Percentiles rank a stretch among this genome's conserved stretches.
These are phyloP conservation scores for Ophiocordyceps polyrhachis-furcata DNA, from an alignment of 2,329 filamentous ascomycete genomes.

Conservation along the genomic window DNA sequence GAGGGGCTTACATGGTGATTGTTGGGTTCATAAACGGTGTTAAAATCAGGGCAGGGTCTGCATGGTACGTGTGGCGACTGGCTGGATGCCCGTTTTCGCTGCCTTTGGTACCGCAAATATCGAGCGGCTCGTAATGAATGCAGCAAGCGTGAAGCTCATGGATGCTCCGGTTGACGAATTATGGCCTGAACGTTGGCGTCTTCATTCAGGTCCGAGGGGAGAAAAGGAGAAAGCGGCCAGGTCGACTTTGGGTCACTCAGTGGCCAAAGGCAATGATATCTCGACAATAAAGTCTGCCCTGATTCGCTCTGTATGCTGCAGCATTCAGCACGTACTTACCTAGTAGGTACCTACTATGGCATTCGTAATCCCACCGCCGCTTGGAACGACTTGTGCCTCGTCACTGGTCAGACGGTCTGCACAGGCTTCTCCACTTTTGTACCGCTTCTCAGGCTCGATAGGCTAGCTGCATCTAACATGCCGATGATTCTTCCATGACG, in stretches of 20 bases:
- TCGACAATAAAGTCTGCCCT: too few species aligned
- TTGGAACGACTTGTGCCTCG: too few species aligned
- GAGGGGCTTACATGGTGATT: slow-evolving; percentile 10
- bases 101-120: slow-evolving; percentile 25
- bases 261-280: not conserved
- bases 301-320: too few species aligned
- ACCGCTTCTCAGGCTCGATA: not conserved
- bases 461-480: too few species aligned
- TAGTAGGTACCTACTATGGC: too few species aligned
- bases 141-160: slow-evolving; percentile 20
- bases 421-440: not conserved
- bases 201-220: not conserved
- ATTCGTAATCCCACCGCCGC: too few species aligned
- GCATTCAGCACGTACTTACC: too few species aligned
- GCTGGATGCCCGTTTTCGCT: slow-evolving; percentile 23
- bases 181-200: not conserved
- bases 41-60: slow-evolving; percentile 30
- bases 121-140: slow-evolving; percentile 28
- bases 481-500: not conserved
- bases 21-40: slow-evolving; percentile 30
- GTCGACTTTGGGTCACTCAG: not conserved
- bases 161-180: slow-evolving; percentile 1
- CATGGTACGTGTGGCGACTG: slow-evolving; percentile 23
- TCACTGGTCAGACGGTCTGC: not conserved
- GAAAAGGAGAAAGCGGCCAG: not conserved